Base-by-base conservation (phyloP, 2,329 filamentous ascomycete species). In the Colletotrichum cuscutae region DNA sequence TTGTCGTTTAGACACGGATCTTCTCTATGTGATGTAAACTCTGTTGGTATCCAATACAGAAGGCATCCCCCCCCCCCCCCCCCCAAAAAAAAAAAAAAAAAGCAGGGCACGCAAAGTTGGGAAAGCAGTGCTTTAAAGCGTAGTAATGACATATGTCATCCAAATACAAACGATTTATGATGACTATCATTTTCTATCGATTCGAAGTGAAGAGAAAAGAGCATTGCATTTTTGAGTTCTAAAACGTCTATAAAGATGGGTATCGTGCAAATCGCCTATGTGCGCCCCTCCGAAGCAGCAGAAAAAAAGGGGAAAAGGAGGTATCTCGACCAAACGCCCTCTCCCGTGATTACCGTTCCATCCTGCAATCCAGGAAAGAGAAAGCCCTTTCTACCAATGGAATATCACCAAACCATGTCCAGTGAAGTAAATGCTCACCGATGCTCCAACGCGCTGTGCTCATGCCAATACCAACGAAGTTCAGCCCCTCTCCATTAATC, bases 11-110 rank as follows among this genome's bases (percentile, higher is more conserved):
- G 71, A 73, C 62, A 73, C 71, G 35, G 54, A 73, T 68, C 35
- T 73, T 26, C 57, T 73, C 12, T 73, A 71, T 57, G 71, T 73
- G 7, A 73, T 73, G 71, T 73, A 54, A 57, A 9, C 28, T 58
- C 28, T 1, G 2, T 15, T 15, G n/a, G n/a, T 11, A 12, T 13
- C 42, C 8, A 13, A 49, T 35, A n/a, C 22, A 2, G 37, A 15
- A 52, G 49, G 53, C 24, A 24, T 32, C 9, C 35, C 35, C 9
- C 35, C 35, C 35, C 30, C 5, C 35, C 9, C 35, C 35, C 35
- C n/a, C n/a, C n/a, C n/a, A n/a, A n/a, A n/a, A n/a, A n/a, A n/a
- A n/a, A n/a, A n/a, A n/a, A n/a, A n/a, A n/a, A 22, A 19, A 22
- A 12, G 35, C 6, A 52, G 35, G 35, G 46, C 22, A 60, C 12